Evolutionary conservation across 495 filamentous ascomycete genomes (phyloP).

Genomic region (Mycothermus thermophilus): DNA sequence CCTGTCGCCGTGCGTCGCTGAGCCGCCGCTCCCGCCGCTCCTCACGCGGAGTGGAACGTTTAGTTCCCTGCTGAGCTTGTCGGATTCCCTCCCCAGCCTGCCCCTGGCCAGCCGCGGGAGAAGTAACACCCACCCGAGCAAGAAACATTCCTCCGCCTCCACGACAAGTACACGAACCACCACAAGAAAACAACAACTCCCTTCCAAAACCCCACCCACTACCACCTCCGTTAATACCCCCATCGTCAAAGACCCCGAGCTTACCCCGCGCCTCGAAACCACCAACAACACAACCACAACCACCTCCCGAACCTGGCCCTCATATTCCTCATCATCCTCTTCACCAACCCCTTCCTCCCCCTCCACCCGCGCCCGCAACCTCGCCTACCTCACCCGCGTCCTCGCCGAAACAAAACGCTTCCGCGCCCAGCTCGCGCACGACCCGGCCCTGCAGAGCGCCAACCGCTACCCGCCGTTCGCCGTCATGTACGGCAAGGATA

Average conservation of each 20-base stretch:
- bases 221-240: slow-evolving; percentile 7
- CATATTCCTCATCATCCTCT: no score
- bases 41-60: slow-evolving; percentile 21
- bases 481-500: slow-evolving; percentile 77
- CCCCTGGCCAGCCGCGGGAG: slow-evolving; percentile 13
- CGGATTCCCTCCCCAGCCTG: slow-evolving; percentile 22
- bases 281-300: slow-evolving; percentile 28
- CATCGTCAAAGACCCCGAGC: slow-evolving; percentile 27
- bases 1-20: slow-evolving; percentile 61
- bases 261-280: slow-evolving; percentile 36
- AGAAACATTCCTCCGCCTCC: not conserved
- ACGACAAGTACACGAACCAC: no score
- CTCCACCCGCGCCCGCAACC: slow-evolving; percentile 21
- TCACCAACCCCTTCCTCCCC: not conserved
- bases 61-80: slow-evolving; percentile 25
- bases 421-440: slow-evolving; percentile 54
- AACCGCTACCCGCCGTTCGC: slow-evolving; percentile 73
- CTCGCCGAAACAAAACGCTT: slow-evolving; percentile 58
- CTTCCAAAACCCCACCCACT: no score
- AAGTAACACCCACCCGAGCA: slow-evolving; percentile 10
- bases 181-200: no score
- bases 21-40: slow-evolving; percentile 39
- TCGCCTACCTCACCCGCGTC: slow-evolving; percentile 64
- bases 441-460: slow-evolving; percentile 38
- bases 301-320: not conserved